Base-by-base conservation (phyloP, 2,329 filamentous ascomycete genomes). In the Xenosphaeropsis pyriputrescens region DNA sequence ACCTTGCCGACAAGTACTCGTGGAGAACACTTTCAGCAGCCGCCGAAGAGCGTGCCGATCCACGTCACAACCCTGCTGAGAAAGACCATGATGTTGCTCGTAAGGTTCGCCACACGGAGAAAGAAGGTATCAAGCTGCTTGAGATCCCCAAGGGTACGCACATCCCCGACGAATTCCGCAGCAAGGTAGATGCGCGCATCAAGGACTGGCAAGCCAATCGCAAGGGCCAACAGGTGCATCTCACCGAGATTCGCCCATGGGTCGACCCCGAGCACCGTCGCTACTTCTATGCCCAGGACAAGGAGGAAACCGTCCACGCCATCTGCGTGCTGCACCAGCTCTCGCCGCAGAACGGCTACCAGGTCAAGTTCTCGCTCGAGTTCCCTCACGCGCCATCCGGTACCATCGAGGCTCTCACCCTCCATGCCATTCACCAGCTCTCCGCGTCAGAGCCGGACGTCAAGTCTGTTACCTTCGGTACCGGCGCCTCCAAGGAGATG, bases 361-460 rank as follows among this genome's bases (percentile, higher is more conserved):
- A 95, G 63, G 79, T 94, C 55, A 95, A 95, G 64, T 94, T 91
- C 66, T 83, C 82, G n/a, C 75, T 95, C 39, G 85, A 95, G 59
- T 94, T 95, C 67, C 88, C 86, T 0, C 75, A 74, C 18, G 74
- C 86, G 1, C 82, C 88, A n/a, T 84, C 75, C 33, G 88, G 88
- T 34, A 79, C 83, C 26, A 94, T 94, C 45, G 88, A 95, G 62
- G 71, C 79, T 31, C 72, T 91, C 31, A 81, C 93, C 49, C 75
- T 81, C 29, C 71, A 79, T 52, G 74, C 80, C 1, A 68, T 93
- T 42, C 51, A 57, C 6, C 52, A 54, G 31, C 57, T 73, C 36
- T 61, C 63, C 1, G 64, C 74, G 9, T 67, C 69, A 2, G 64
- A 67, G 7, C 58, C 61, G 0, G 80, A 79, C 18, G 66, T 75